Evolutionary conservation across 208 protist species (phyloP).

Genomic region (Strigomonas culicis): DNA sequence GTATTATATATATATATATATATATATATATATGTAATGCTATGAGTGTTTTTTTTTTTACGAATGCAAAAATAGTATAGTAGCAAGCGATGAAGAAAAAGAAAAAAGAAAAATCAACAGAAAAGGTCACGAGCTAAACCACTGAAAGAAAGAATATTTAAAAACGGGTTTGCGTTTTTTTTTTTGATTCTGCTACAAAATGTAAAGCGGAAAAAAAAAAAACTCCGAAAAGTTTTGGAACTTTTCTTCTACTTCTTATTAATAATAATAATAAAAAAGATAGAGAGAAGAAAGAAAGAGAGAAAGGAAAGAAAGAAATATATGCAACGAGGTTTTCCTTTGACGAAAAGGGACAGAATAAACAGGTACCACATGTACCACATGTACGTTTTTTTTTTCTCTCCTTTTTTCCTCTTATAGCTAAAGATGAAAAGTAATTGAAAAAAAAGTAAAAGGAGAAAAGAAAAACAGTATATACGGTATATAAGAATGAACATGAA

Average conservation of each 20-base stretch:
- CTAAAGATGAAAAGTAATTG: slow-evolving; percentile 9
- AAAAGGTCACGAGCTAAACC: background rate
- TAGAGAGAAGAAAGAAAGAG: slow-evolving; percentile 11
- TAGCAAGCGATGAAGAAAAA: slow-evolving; percentile 7
- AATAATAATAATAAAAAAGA: background rate
- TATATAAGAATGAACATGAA: background rate
- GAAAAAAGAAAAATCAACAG: slow-evolving; percentile 14
- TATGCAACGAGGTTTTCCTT: background rate
- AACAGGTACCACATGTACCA: background rate
- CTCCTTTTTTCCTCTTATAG: background rate
- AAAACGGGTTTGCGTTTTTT: background rate
- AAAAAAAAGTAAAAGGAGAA: slow-evolving; percentile 13
- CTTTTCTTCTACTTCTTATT: background rate
- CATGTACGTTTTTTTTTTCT: background rate
- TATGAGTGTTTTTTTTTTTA: slow-evolving; percentile 3
- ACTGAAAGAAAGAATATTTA: background rate
- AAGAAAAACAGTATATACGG: background rate
- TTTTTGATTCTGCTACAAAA: background rate
- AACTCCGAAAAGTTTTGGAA: slow-evolving; percentile 14
- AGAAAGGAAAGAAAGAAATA: slow-evolving; percentile 11
- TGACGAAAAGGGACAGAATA: background rate
- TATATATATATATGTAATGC: slow-evolving; percentile 8
- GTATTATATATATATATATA: slow-evolving; percentile 12
- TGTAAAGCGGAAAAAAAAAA: slow-evolving; percentile 7
- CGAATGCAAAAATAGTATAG: slow-evolving; percentile 16